Percentiles rank a stretch among this genome's conserved stretches.
phyloP scores from a whole-genome alignment of 2,329 filamentous ascomycete genomes.

The Sporothrix euskadiensis region DNA sequence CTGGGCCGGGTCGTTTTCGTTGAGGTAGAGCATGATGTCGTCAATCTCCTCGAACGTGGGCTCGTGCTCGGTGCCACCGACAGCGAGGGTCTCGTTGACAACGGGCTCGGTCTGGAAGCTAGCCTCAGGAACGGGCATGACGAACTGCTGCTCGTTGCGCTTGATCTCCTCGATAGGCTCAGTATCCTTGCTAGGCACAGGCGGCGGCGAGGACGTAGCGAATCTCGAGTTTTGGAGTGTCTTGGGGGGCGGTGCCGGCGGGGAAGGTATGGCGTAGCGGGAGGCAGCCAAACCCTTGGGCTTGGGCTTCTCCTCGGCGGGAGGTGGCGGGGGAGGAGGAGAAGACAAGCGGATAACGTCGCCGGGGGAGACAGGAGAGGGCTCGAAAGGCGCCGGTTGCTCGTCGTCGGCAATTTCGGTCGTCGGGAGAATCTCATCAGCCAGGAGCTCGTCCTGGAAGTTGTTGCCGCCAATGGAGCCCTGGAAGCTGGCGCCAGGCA shows the following conservation, averaged over 20 bases:
- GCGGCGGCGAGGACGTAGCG: slow-evolving; percentile 44
- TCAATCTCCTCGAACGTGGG: slow-evolving; percentile 82
- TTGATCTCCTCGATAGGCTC: slow-evolving; percentile 31
- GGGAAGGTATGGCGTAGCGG: slow-evolving; percentile 45
- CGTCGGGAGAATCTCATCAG: slow-evolving; percentile 25
- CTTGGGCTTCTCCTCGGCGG: slow-evolving; percentile 35
- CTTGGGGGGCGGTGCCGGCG: slow-evolving; percentile 45
- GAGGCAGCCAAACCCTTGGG: slow-evolving; percentile 49
- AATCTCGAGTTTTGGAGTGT: slow-evolving; percentile 49
- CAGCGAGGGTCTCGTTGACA: slow-evolving; percentile 32
- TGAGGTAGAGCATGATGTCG: slow-evolving; percentile 84
- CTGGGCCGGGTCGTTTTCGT: slow-evolving; percentile 69
- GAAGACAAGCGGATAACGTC: slow-evolving; percentile 20
- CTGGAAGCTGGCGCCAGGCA: slow-evolving; percentile 45
- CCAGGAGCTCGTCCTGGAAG: slow-evolving; percentile 32
- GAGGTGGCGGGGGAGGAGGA: slow-evolving; percentile 36
- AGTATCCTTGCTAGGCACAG: slow-evolving; percentile 38
- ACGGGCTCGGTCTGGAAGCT: slow-evolving; percentile 23
- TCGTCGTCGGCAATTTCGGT: slow-evolving; percentile 28
- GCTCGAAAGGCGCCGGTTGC: slow-evolving; percentile 30
- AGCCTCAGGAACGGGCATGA: slow-evolving; percentile 21
- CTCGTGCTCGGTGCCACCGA: slow-evolving; percentile 40
- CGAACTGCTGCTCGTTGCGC: slow-evolving; percentile 16
- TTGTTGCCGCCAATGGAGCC: slow-evolving; percentile 34
- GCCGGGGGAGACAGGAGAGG: slow-evolving; percentile 1